A percentile compares a stretch with the other conserved stretches of the same genome.
phyloP scores from a whole-genome alignment of 257 asterid genomes.

The Ilex asprella region DNA sequence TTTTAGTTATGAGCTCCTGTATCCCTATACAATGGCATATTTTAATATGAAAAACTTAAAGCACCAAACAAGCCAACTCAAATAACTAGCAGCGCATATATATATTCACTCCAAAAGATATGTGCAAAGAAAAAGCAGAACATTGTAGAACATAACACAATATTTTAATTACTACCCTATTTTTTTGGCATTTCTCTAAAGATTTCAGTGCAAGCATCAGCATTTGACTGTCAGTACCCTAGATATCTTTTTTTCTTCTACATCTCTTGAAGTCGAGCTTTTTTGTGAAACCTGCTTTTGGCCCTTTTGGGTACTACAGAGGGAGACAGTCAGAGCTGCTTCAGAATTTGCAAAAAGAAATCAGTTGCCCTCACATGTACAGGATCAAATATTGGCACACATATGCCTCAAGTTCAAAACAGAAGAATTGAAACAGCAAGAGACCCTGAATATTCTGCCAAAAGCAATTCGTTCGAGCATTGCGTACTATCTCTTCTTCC shows the following conservation, averaged over 20 bases:
- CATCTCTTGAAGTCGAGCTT: not conserved
- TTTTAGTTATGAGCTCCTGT: not conserved
- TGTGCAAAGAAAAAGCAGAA: too few species aligned
- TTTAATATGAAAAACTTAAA: not conserved
- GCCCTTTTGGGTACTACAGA: slow-evolving; percentile 27
- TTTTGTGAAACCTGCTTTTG: not conserved
- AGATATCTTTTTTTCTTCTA: not conserved
- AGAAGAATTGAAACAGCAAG: slow-evolving; percentile 76
- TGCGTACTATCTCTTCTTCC: slow-evolving; percentile 60
- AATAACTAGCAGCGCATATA: too few species aligned
- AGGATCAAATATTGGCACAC: slow-evolving; percentile 76
- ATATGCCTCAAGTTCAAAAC: slow-evolving; percentile 80
- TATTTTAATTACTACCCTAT: too few species aligned
- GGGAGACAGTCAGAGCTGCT: slow-evolving; percentile 66
- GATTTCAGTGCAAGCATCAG: not conserved
- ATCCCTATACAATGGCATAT: not conserved
- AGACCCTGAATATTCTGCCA: slow-evolving; percentile 60
- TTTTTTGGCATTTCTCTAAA: too few species aligned
- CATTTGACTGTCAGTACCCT: not conserved
- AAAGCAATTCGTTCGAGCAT: slow-evolving; percentile 79
- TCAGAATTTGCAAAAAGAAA: slow-evolving; percentile 67
- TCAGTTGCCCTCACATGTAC: slow-evolving; percentile 54
- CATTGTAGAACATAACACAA: too few species aligned
- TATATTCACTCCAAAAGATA: too few species aligned
- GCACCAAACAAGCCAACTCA: too few species aligned